Conservation (phyloP, 306 rosid genomes). For the Quillaja saponaria region DNA sequence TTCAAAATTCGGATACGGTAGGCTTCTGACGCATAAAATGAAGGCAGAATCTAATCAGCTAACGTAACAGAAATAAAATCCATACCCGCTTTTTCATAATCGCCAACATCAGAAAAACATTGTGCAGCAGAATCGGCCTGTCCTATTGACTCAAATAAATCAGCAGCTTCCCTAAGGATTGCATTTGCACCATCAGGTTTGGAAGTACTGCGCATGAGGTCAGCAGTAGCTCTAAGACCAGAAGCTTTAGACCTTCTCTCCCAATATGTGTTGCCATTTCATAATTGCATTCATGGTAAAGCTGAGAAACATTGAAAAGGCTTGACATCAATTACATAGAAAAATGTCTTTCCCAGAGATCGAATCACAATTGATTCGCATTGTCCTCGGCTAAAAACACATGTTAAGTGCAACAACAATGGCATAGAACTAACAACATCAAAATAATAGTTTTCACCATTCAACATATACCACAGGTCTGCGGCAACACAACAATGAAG, state of each 20-base stretch:
- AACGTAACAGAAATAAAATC: not conserved
- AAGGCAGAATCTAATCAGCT: not conserved
- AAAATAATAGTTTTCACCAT: no score
- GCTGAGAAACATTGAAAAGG: slow-evolving; percentile 36
- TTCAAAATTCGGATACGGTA: no score
- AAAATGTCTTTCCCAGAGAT: no score
- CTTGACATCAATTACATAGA: no score
- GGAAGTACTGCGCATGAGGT: slow-evolving; percentile 35
- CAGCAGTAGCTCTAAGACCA: slow-evolving; percentile 61
- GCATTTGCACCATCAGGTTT: slow-evolving; percentile 54
- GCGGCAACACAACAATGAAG: no score
- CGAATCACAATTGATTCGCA: no score
- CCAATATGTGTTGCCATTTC: slow-evolving; percentile 72
- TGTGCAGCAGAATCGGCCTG: slow-evolving; percentile 62
- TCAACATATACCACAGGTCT: no score
- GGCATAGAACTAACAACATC: no score
- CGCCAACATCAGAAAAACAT: slow-evolving; percentile 68
- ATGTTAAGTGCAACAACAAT: not conserved
- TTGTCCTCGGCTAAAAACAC: no score
- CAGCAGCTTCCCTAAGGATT: slow-evolving; percentile 71
- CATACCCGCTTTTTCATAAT: slow-evolving; percentile 71
- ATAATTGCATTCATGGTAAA: slow-evolving; percentile 58
- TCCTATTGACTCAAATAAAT: slow-evolving; percentile 61
- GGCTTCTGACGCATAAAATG: not conserved
- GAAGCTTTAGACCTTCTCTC: slow-evolving; percentile 69